phyloP scores from a whole-genome alignment of 176 grass and related monocot species.

The Zea mays region Zm-B73-REFERENCE-NAM-5.0 NC_050104.1:42374501-42375000 shows the following conservation, averaged over 20 bases:
- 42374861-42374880: conserved; percentile 45
- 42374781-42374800: conserved; percentile 92
- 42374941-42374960: conserved; percentile 41
- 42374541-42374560: conserved; percentile 37
- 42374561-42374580: conserved; percentile 44
- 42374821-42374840: conserved; percentile 32
- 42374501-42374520: not conserved
- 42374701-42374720: conserved; percentile 82
- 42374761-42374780: conserved; percentile 98
- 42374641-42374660: conserved; percentile 34
- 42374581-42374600: conserved; percentile 36
- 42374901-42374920: conserved; percentile 45
- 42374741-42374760: conserved; percentile 86
- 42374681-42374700: conserved; percentile 46
- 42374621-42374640: conserved; percentile 39
- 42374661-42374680: conserved; percentile 24
- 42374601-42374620: conserved; percentile 31
- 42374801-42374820: conserved; percentile 75
- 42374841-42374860: conserved; percentile 38
- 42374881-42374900: conserved; percentile 42
- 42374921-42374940: conserved; percentile 41
- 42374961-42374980: conserved; percentile 42
- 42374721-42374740: conserved; percentile 78
- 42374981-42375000: conserved; percentile 44
- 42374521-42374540: conserved; percentile 16